These are phyloP conservation scores for Boletus reticulatus DNA, from an alignment of 768 basidiomycete species.

Conservation along the genomic window DNA sequence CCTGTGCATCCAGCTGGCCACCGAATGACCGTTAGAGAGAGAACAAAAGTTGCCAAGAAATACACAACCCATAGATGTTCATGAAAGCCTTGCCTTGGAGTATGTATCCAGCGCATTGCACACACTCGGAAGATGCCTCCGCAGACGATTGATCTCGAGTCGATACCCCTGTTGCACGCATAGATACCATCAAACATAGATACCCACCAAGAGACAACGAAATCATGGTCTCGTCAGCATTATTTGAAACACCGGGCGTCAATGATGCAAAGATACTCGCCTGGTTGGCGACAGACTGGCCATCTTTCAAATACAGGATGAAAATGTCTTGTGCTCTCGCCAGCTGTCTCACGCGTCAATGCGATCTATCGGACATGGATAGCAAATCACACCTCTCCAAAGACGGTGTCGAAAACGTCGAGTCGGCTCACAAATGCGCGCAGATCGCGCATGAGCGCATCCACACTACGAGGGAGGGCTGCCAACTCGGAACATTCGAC, in stretches of 20 bases:
- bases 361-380: no score
- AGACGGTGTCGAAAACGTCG: constrained; percentile 8
- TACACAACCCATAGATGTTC: background rate
- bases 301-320: constrained; percentile 20
- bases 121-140: constrained; percentile 11
- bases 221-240: background rate
- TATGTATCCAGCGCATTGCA: constrained; percentile 18
- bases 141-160: constrained; percentile 16
- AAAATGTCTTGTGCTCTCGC: constrained; percentile 17
- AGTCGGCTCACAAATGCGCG: constrained; percentile 4
- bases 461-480: background rate
- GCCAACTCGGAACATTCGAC: background rate
- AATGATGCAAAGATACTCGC: background rate
- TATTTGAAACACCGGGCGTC: no score
- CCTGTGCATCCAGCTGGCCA: no score
- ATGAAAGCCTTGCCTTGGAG: constrained; percentile 13
- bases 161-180: constrained; percentile 11
- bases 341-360: constrained; percentile 1
- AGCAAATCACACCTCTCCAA: constrained; percentile 11
- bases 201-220: background rate
- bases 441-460: constrained; percentile 8
- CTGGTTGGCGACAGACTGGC: constrained; percentile 11
- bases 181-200: background rate
- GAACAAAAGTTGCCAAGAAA: no score
- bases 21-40: no score